Evolutionary conservation across 345 rosid genomes (phyloP), one percentile per base, ranked within the genome.

Genomic region (Xanthoceras sorbifolium): DNA sequence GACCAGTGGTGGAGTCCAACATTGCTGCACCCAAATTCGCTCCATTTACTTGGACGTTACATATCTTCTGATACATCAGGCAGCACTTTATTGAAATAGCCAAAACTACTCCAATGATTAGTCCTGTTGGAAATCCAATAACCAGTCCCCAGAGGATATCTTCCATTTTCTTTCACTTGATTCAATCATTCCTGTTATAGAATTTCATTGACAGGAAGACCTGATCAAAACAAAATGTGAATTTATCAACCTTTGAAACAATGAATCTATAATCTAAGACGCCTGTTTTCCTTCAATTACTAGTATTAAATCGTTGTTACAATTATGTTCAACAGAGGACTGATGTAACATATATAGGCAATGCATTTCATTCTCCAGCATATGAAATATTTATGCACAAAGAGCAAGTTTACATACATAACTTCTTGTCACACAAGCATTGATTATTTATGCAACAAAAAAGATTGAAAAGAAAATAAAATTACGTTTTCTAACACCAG

Each of bases 21-120:
- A 93, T 67, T 0, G 87, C 81, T 17, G 86, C 78, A 80, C 97
- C 87, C 40, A 92, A 81, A 73, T 92, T 91, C 59, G 83, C 88
- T 1, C 92, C 97, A 65, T 90, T 97, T 76, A 84, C 87, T 44
- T 97, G 88, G 65, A 97, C 22, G 62, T 57, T 57, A 23, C 97
- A 85, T 57, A 84, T 74, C 81, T 90, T 94, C 78, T 90, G 94
- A 79, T 85, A 91, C 77, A 87, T 85, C 66, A 86, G 38, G 75
- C 97, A 87, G 11, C 88, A 80, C 46, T 91, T 78, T 22, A 85
- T 86, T 25, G 85, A 79, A 65, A 90, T 71, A 79, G 98, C 98
- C 81, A 94, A 81, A 67, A 87, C 66, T 76, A 93, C 90, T 46
- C 99, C 99, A 22, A 96, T 91, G 82, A 96, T 97, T 76, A 97